A percentile compares a stretch with the other conserved stretches of the same genome.
Conservation (phyloP, 345 rosid species). For the Abelmoschus esculentus region DNA sequence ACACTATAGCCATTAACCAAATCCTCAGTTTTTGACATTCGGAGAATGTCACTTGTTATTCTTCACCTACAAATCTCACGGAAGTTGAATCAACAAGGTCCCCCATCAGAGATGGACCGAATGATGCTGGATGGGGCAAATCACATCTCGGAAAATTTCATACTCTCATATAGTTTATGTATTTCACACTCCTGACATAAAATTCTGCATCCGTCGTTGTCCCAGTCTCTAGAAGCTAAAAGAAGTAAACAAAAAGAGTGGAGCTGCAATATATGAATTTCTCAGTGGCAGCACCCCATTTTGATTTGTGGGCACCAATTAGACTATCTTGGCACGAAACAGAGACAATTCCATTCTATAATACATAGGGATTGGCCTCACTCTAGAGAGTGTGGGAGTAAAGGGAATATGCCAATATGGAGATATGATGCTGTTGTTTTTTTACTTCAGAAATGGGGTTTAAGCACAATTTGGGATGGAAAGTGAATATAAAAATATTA, state of each 20-base stretch:
- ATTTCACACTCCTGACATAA: too few relatives aligned
- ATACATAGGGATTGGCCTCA: neutral
- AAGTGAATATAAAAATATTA: neutral
- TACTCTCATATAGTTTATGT: too few relatives aligned
- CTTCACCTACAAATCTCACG: neutral
- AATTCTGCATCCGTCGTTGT: too few relatives aligned
- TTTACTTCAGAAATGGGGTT: neutral
- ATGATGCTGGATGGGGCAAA: too few relatives aligned
- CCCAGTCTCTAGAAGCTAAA: conserved; percentile 22
- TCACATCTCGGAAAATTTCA: too few relatives aligned
- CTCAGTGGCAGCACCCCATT: conserved; percentile 18
- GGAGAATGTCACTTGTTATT: neutral
- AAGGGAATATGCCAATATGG: neutral
- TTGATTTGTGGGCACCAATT: neutral
- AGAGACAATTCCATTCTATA: conserved; percentile 13
- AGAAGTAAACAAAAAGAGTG: neutral
- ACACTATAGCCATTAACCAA: conserved; percentile 11
- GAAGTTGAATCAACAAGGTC: conserved; percentile 11
- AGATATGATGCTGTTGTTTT: neutral
- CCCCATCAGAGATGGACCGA: neutral
- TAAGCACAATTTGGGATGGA: neutral
- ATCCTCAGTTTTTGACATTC: neutral
- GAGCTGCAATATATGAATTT: neutral
- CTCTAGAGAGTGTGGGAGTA: conserved; percentile 5
- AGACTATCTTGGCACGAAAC: conserved; percentile 11